A percentile compares a stretch with the other conserved stretches of the same genome.
These are phyloP conservation scores for Amaranthus tricolor DNA, from an alignment of 179 eudicot species.

Conservation along the genomic window DNA sequence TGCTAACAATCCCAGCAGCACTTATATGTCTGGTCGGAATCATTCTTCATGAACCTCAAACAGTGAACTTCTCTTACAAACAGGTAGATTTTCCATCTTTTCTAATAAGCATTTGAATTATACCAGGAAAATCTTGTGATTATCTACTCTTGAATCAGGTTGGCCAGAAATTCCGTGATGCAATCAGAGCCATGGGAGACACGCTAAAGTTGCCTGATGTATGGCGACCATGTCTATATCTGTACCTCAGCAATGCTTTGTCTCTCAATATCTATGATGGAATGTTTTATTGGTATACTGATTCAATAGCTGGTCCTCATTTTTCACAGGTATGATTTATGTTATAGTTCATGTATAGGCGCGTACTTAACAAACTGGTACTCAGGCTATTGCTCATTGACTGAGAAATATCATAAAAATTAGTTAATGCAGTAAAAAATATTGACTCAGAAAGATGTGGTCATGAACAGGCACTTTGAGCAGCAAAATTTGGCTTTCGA, in stretches of 20 bases:
- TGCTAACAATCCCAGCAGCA: slow-evolving; percentile 65
- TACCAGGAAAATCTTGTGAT: background rate
- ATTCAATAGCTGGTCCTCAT: slow-evolving; percentile 64
- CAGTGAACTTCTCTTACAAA: slow-evolving; percentile 42
- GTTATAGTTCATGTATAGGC: background rate
- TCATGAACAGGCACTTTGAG: too few relatives aligned
- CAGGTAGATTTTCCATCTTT: slow-evolving; percentile 47
- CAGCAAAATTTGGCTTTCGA: too few relatives aligned
- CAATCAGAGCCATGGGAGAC: slow-evolving; percentile 72
- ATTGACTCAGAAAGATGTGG: too few relatives aligned
- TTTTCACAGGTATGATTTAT: slow-evolving; percentile 64
- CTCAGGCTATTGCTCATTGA: background rate
- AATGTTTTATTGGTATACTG: slow-evolving; percentile 93
- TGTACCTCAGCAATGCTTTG: slow-evolving; percentile 71
- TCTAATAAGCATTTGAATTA: slow-evolving; percentile 1
- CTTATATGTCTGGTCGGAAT: slow-evolving; percentile 66
- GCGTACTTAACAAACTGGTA: background rate
- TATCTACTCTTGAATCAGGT: slow-evolving; percentile 39
- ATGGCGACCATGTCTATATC: slow-evolving; percentile 89
- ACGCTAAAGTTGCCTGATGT: slow-evolving; percentile 72
- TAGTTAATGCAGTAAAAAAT: too few relatives aligned
- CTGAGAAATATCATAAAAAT: background rate
- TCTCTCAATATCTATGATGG: slow-evolving; percentile 72
- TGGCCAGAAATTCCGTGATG: slow-evolving; percentile 54
- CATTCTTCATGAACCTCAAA: slow-evolving; percentile 60